A percentile compares a stretch with the other conserved stretches of the same genome.
phyloP scores from a whole-genome alignment of 2,329 filamentous ascomycete species.

The Aspergillus awamori region DNA sequence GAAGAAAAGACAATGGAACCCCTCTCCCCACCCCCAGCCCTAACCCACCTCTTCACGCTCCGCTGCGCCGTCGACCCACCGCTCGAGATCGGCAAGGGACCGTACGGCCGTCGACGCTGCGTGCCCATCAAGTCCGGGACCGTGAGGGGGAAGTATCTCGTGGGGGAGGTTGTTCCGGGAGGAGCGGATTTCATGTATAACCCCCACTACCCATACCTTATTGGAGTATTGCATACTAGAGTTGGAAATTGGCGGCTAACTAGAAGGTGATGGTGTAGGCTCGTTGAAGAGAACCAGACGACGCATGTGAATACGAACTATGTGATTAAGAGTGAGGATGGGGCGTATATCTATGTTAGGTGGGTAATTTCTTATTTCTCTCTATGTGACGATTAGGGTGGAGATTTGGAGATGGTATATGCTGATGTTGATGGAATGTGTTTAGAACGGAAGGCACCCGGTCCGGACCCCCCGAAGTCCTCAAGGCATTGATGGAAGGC shows the following conservation, averaged over 20 bases:
- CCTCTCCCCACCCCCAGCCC: constrained; percentile 23
- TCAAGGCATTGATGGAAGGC: constrained; percentile 31
- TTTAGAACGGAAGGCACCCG: constrained; percentile 32
- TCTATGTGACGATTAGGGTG: neutral
- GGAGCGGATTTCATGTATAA: constrained; percentile 32
- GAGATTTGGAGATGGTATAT: neutral
- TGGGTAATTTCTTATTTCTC: neutral
- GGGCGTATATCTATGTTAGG: constrained; percentile 30
- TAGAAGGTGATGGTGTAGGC: constrained; percentile 17
- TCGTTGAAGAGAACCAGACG: constrained; percentile 32
- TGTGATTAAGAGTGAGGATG: constrained; percentile 32
- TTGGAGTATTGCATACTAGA: neutral
- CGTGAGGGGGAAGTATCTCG: constrained; percentile 26
- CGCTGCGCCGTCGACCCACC: constrained; percentile 29
- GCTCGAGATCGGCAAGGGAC: constrained; percentile 29
- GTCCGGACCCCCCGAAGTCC: constrained; percentile 29
- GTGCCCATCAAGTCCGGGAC: constrained; percentile 27
- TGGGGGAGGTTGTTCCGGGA: constrained; percentile 29
- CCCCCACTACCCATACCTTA: neutral
- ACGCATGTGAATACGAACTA: constrained; percentile 33
- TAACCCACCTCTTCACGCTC: constrained; percentile 29
- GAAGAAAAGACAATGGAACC: constrained; percentile 19
- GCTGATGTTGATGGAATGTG: neutral
- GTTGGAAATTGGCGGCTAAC: neutral
- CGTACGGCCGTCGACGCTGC: constrained; percentile 30